Conservation (phyloP, 495 filamentous ascomycete genomes). For the Hyaloscypha bicolor region DNA sequence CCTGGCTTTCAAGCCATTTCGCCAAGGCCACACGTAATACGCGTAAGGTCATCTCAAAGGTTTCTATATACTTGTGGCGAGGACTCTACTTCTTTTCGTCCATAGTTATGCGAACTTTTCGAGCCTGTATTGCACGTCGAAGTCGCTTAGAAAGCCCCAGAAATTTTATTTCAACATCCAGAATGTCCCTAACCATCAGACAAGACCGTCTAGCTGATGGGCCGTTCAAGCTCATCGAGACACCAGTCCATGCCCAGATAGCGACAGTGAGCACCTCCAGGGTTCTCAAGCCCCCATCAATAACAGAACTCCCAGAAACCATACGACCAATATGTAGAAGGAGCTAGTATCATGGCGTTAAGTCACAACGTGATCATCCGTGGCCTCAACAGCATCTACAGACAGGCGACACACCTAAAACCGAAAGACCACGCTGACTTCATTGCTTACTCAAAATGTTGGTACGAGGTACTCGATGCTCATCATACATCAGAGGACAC, state of each 20-base stretch:
- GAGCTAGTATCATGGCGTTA: slow-evolving; percentile 44
- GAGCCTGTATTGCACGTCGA: background rate
- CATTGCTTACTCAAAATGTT: slow-evolving; percentile 39
- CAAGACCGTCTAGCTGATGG: slow-evolving; percentile 17
- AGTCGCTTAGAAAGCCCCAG: background rate
- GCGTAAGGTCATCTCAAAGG: background rate
- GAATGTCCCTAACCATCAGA: background rate
- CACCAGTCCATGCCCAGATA: slow-evolving; percentile 31
- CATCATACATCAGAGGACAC: slow-evolving; percentile 37
- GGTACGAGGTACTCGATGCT: slow-evolving; percentile 35
- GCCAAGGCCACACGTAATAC: background rate
- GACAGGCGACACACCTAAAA: slow-evolving; percentile 43
- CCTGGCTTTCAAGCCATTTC: background rate
- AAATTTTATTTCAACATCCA: background rate
- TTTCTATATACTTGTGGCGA: background rate
- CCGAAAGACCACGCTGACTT: slow-evolving; percentile 36
- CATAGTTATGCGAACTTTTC: background rate
- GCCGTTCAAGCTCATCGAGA: slow-evolving; percentile 40
- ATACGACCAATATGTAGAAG: slow-evolving; percentile 12
- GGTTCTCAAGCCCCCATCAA: background rate
- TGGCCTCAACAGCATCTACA: slow-evolving; percentile 48
- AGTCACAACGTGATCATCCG: slow-evolving; percentile 52
- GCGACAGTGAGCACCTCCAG: slow-evolving; percentile 12
- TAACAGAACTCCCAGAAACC: slow-evolving; percentile 1
- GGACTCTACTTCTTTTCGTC: background rate